Evolutionary conservation across 768 basidiomycete genomes (phyloP).

Genomic region (Tulasnella calospora): DNA sequence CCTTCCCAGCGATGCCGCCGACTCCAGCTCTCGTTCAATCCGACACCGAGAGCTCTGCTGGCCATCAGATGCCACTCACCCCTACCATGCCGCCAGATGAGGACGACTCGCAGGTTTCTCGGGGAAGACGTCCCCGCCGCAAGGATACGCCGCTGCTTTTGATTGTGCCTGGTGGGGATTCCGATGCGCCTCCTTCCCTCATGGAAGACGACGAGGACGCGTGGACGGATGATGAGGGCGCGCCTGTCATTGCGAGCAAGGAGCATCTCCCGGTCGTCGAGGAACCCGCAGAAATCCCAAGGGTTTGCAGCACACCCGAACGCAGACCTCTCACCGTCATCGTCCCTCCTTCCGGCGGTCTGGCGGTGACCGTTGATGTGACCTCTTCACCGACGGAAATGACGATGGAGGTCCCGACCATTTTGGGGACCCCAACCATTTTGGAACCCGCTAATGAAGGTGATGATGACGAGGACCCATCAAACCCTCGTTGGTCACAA

Average conservation of each 20-base stretch:
- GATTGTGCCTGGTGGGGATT: background rate
- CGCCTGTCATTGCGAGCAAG: background rate
- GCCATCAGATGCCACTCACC: background rate
- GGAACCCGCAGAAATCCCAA: background rate
- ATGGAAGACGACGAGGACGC: slow-evolving; percentile 1
- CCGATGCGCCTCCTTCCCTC: background rate
- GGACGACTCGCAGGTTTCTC: background rate
- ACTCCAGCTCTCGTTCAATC: slow-evolving; percentile 4
- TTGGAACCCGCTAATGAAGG: background rate
- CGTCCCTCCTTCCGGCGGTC: background rate
- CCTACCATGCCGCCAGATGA: background rate
- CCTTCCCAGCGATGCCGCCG: background rate
- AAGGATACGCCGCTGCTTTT: background rate
- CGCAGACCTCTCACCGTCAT: background rate
- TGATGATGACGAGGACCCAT: background rate
- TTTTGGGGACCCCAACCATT: background rate
- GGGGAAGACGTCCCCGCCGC: background rate
- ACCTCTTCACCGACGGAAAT: background rate
- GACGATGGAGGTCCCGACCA: too few species aligned
- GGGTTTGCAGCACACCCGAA: background rate
- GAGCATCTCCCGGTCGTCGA: background rate
- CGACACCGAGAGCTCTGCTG: slow-evolving; percentile 1
- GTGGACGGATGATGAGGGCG: slow-evolving; percentile 1
- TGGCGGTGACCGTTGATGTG: background rate
- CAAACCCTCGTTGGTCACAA: background rate